Percentiles rank a stretch among this genome's conserved stretches.
These are phyloP conservation scores for Arthrinium puccinioides DNA, from an alignment of 2,329 filamentous ascomycete genomes.

Conservation along the genomic window DNA sequence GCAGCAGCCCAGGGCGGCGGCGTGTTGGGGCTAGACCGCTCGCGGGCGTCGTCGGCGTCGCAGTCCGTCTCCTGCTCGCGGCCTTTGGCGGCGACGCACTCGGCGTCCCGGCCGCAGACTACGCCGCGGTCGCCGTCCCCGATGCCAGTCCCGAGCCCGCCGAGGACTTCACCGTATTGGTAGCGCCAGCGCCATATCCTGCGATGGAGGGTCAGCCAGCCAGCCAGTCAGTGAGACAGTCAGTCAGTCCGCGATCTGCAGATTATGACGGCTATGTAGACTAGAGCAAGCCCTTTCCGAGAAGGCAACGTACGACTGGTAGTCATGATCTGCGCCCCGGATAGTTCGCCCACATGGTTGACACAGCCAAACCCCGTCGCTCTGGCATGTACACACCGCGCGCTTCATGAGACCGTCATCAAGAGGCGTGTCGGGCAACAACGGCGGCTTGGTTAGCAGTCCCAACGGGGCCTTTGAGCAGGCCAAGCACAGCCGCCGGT, in stretches of 20 bases:
- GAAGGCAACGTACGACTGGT: constrained; percentile 44
- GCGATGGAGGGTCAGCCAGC: constrained; percentile 1
- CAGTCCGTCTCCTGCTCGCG: constrained; percentile 82
- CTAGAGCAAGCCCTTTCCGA: no score
- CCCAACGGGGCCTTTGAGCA: constrained; percentile 68
- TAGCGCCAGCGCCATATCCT: constrained; percentile 86
- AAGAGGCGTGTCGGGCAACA: constrained; percentile 39
- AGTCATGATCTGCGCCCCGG: constrained; percentile 50
- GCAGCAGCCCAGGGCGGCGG: constrained; percentile 9
- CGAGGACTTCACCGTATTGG: constrained; percentile 73
- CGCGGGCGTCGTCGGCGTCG: constrained; percentile 66
- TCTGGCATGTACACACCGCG: constrained; percentile 44
- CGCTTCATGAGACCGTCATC: constrained; percentile 48
- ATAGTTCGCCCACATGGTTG: constrained; percentile 73
- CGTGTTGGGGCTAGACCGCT: constrained; percentile 18
- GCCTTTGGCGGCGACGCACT: constrained; percentile 69
- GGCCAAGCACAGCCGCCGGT: constrained; percentile 71
- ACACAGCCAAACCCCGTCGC: constrained; percentile 72
- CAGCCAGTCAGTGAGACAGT: no score
- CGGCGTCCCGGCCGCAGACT: constrained; percentile 71
- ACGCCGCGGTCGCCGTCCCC: constrained; percentile 85
- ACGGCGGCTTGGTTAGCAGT: constrained; percentile 36
- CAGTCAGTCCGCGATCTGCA: no score
- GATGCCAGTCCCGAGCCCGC: constrained; percentile 76
- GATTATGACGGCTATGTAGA: no score